phyloP scores from a whole-genome alignment of 352 stramenopile species.

The Globisporangium emineosum region DNA sequence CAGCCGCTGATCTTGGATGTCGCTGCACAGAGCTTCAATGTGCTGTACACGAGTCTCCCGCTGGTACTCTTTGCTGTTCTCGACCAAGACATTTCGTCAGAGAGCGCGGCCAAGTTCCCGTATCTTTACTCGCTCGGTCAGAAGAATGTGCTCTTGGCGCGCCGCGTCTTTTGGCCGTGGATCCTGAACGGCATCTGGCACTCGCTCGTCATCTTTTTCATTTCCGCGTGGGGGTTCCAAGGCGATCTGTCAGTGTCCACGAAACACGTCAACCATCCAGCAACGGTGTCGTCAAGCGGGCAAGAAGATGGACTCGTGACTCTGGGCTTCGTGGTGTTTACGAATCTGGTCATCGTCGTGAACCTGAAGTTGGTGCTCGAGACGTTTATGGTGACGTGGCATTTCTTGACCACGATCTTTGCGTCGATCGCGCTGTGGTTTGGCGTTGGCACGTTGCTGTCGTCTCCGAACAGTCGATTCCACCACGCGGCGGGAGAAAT shows the following conservation, averaged over 20 bases:
- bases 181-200: constrained; percentile 83
- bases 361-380: constrained; percentile 78
- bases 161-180: constrained; percentile 80
- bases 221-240: constrained; percentile 66
- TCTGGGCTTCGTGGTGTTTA: constrained; percentile 78
- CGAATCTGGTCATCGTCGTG: constrained; percentile 72
- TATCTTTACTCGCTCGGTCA: constrained; percentile 68
- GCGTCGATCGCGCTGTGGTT: constrained; percentile 68
- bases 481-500: constrained; percentile 68
- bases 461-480: constrained; percentile 42
- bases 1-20: constrained; percentile 78
- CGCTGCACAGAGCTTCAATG: constrained; percentile 80
- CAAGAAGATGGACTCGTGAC: constrained; percentile 58
- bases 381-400: constrained; percentile 70
- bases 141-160: constrained; percentile 53
- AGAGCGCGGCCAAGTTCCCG: constrained; percentile 62
- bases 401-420: constrained; percentile 56
- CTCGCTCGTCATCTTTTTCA: constrained; percentile 78
- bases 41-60: constrained; percentile 75
- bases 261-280: constrained; percentile 21
- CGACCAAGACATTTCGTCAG: constrained; percentile 72
- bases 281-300: constrained; percentile 37
- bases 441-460: constrained; percentile 55
- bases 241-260: constrained; percentile 30
- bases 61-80: constrained; percentile 77